Conservation (phyloP, 2,329 filamentous ascomycete species). For the Periconia digitata region DNA sequence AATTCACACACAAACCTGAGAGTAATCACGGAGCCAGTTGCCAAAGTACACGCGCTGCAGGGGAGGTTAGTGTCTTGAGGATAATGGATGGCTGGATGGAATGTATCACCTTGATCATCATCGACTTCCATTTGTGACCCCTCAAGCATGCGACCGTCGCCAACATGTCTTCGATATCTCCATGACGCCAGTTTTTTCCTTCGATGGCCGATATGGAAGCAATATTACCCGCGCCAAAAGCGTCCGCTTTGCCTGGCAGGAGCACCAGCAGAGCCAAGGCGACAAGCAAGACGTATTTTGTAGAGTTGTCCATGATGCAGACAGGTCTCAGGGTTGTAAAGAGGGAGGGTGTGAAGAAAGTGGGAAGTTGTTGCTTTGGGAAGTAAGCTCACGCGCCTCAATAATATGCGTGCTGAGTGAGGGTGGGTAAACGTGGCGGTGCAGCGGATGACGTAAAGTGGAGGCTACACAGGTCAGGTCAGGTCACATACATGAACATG, state of each 20-base stretch:
- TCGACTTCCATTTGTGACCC: slow-evolving; percentile 47
- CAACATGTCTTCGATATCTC: slow-evolving; percentile 56
- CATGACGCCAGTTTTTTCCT: slow-evolving; percentile 56
- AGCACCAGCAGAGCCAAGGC: slow-evolving; percentile 41
- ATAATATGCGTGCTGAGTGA: too few relatives aligned
- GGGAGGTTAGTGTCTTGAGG: slow-evolving; percentile 16
- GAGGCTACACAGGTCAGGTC: neutral
- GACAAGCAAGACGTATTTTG: slow-evolving; percentile 39
- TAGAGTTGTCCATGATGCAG: slow-evolving; percentile 34
- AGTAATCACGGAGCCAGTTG: slow-evolving; percentile 54
- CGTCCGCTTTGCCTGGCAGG: slow-evolving; percentile 37
- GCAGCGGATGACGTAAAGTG: neutral
- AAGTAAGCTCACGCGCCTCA: slow-evolving; percentile 6
- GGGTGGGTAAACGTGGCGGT: neutral
- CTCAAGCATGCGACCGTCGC: slow-evolving; percentile 50
- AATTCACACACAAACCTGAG: slow-evolving; percentile 47
- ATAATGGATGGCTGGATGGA: neutral
- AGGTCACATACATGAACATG: too few relatives aligned
- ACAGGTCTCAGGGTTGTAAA: slow-evolving; percentile 3
- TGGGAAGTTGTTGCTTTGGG: neutral
- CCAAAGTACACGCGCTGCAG: slow-evolving; percentile 48
- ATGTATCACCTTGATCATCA: slow-evolving; percentile 49
- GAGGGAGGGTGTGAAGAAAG: neutral
- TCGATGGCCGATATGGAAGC: slow-evolving; percentile 43
- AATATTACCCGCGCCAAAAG: slow-evolving; percentile 54